These are phyloP conservation scores for Alternaria ethzedia DNA, from an alignment of 2,329 filamentous ascomycete genomes.

Conservation along the genomic window DNA sequence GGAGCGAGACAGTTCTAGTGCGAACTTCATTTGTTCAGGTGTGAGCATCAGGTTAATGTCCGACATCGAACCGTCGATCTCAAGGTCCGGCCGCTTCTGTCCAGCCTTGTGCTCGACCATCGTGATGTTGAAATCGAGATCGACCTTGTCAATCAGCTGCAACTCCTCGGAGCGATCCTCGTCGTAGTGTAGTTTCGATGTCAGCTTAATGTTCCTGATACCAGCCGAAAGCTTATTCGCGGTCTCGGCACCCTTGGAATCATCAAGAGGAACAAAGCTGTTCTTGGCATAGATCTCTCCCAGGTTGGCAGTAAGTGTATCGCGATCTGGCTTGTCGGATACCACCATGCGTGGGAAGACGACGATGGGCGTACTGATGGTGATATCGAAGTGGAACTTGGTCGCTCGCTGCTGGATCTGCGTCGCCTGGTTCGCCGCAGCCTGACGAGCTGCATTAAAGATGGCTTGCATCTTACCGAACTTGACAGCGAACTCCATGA, in stretches of 20 bases:
- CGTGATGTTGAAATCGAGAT: slow-evolving; percentile 89
- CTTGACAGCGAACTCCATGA: slow-evolving; percentile 96
- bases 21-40: slow-evolving; percentile 87
- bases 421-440: slow-evolving; percentile 89
- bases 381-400: slow-evolving; percentile 91
- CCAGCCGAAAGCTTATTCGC: slow-evolving; percentile 91
- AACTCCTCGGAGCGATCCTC: slow-evolving; percentile 78
- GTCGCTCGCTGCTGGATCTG: slow-evolving; percentile 90
- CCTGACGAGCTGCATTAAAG: slow-evolving; percentile 95
- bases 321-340: slow-evolving; percentile 72
- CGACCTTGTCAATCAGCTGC: slow-evolving; percentile 96
- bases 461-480: slow-evolving; percentile 99
- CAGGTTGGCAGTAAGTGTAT: slow-evolving; percentile 88
- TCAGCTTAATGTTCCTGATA: slow-evolving; percentile 89
- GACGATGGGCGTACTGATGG: slow-evolving; percentile 93
- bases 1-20: slow-evolving; percentile 84
- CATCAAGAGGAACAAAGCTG: slow-evolving; percentile 83
- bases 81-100: slow-evolving; percentile 82
- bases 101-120: slow-evolving; percentile 85
- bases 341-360: slow-evolving; percentile 85
- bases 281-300: slow-evolving; percentile 98
- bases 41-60: slow-evolving; percentile 90
- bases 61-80: slow-evolving; percentile 90
- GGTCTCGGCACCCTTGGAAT: slow-evolving; percentile 72
- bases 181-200: slow-evolving; percentile 84